Percentiles rank a stretch among this genome's conserved stretches.
phyloP scores from a whole-genome alignment of 768 basidiomycete species.

The Kondoa subrosea region DNA sequence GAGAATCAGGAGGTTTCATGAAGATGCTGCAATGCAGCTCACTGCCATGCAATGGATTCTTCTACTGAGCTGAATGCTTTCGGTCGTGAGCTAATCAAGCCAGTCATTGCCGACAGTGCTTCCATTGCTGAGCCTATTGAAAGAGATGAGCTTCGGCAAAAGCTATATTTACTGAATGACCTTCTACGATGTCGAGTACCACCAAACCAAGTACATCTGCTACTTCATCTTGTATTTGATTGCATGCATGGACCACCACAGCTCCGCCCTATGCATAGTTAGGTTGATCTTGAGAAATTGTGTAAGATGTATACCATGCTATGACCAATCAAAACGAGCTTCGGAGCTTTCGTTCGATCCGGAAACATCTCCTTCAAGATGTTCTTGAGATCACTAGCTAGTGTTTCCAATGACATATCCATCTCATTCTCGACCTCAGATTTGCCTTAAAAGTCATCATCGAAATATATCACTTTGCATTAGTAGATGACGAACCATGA shows the following conservation, averaged over 20 bases:
- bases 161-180: constrained; percentile 33
- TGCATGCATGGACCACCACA: constrained; percentile 56
- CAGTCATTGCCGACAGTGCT: constrained; percentile 81
- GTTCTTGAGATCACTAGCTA: constrained; percentile 57
- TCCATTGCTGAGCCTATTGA: constrained; percentile 70
- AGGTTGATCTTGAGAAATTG: neutral
- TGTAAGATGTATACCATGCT: constrained; percentile 48
- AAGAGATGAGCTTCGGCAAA: neutral
- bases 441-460: constrained; percentile 41
- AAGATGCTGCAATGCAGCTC: constrained; percentile 30
- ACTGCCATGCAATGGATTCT: constrained; percentile 94
- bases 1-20: neutral
- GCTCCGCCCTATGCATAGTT: constrained; percentile 48
- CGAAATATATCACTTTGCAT: neutral
- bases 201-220: constrained; percentile 60
- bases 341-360: constrained; percentile 46
- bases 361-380: constrained; percentile 56
- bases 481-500: constrained; percentile 51
- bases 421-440: constrained; percentile 37
- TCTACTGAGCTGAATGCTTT: constrained; percentile 66
- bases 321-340: constrained; percentile 76
- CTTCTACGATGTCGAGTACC: constrained; percentile 80
- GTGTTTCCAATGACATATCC: constrained; percentile 54
- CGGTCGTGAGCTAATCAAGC: constrained; percentile 66
- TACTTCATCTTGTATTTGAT: constrained; percentile 47